These are phyloP conservation scores for Xylaria sp. DNA, from an alignment of 2,329 filamentous ascomycete genomes.

Conservation along the genomic window DNA sequence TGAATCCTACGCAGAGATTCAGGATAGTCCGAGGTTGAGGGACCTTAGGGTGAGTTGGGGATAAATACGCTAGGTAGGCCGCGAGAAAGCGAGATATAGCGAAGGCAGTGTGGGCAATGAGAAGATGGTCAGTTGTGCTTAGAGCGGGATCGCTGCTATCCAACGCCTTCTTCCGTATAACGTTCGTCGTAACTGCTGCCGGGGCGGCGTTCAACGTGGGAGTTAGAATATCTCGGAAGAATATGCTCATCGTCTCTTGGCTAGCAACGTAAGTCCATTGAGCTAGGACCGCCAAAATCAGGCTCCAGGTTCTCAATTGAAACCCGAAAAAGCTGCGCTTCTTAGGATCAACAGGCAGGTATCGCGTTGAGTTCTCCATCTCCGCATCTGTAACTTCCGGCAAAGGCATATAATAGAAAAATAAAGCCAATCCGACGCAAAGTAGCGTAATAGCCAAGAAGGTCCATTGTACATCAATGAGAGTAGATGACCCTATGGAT, in stretches of 20 bases:
- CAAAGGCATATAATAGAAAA: slow-evolving; percentile 75
- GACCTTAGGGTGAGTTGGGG: slow-evolving; percentile 59
- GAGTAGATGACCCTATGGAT: slow-evolving; percentile 55
- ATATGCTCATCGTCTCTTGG: slow-evolving; percentile 73
- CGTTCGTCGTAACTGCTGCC: neutral
- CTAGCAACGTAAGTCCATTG: slow-evolving; percentile 84
- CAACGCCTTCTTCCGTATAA: slow-evolving; percentile 56
- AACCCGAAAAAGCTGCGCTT: slow-evolving; percentile 62
- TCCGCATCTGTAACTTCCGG: slow-evolving; percentile 69
- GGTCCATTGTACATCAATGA: slow-evolving; percentile 84
- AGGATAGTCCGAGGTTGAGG: slow-evolving; percentile 78
- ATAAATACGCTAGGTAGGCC: slow-evolving; percentile 70
- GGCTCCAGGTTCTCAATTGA: slow-evolving; percentile 64
- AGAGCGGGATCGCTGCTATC: slow-evolving; percentile 61
- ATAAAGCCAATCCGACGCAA: slow-evolving; percentile 74
- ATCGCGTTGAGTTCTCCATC: slow-evolving; percentile 60
- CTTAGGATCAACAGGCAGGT: slow-evolving; percentile 61
- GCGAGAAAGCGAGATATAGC: slow-evolving; percentile 78
- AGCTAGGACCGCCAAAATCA: slow-evolving; percentile 77
- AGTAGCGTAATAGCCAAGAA: slow-evolving; percentile 84
- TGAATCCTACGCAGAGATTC: slow-evolving; percentile 68
- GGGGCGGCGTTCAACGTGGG: slow-evolving; percentile 40
- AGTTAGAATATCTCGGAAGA: slow-evolving; percentile 64
- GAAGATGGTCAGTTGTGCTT: slow-evolving; percentile 72
- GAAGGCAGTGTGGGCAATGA: slow-evolving; percentile 78